Conservation (phyloP, 108 stramenopile genomes). For the Licmophora abbreviata region DNA sequence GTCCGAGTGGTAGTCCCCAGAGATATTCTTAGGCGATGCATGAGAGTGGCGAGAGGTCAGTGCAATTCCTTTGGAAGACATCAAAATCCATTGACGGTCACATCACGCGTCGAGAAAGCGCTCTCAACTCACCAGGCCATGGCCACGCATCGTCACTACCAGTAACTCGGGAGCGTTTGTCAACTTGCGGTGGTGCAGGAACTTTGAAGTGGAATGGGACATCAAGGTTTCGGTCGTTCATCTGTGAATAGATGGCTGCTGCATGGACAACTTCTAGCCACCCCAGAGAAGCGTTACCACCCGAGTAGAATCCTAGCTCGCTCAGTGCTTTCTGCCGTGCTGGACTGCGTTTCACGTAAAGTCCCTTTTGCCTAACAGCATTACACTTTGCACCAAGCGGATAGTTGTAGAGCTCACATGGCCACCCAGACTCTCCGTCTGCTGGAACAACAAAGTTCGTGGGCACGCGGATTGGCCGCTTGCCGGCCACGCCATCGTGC, state of each 20-base stretch:
- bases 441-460: slow-evolving; percentile 60
- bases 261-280: slow-evolving; percentile 83
- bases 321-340: slow-evolving; percentile 39
- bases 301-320: slow-evolving; percentile 64
- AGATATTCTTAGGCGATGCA: slow-evolving; percentile 59
- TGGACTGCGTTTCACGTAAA: slow-evolving; percentile 69
- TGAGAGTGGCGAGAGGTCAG: neutral
- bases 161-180: slow-evolving; percentile 1
- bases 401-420: slow-evolving; percentile 54
- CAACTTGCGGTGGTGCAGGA: slow-evolving; percentile 27
- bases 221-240: slow-evolving; percentile 55
- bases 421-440: slow-evolving; percentile 44
- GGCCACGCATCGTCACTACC: slow-evolving; percentile 55
- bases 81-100: neutral
- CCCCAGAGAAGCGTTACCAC: slow-evolving; percentile 57
- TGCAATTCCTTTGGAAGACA: neutral
- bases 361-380: slow-evolving; percentile 71
- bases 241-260: slow-evolving; percentile 74
- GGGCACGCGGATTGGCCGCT: slow-evolving; percentile 39
- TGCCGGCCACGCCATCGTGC: slow-evolving; percentile 9
- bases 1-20: slow-evolving; percentile 66
- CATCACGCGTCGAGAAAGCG: neutral
- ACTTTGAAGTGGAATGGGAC: slow-evolving; percentile 62
- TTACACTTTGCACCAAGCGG: slow-evolving; percentile 67
- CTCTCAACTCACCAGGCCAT: slow-evolving; percentile 40